phyloP scores from a whole-genome alignment of 1,284 basidiomycete genomes.

The Microbotryomycetes sp. region DNA sequence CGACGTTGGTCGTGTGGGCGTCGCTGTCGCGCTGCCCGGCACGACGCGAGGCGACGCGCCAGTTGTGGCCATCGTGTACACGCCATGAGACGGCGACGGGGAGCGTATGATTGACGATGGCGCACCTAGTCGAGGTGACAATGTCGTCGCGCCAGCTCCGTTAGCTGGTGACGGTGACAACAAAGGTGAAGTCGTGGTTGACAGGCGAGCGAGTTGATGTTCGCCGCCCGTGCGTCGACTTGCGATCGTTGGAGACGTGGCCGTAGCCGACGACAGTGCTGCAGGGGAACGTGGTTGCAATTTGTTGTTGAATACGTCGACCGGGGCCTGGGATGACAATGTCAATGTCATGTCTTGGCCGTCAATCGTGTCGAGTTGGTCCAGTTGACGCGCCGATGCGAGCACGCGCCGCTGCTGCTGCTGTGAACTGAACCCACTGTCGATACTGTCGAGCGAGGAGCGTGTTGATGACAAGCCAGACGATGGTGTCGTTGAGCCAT shows the following conservation, averaged over 20 bases:
- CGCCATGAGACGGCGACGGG: neutral
- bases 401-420: neutral
- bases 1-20: conserved; percentile 6
- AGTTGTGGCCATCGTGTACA: neutral
- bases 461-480: neutral
- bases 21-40: neutral
- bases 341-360: neutral
- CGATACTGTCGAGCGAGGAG: neutral
- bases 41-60: no score
- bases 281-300: neutral
- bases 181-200: neutral
- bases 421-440: no score
- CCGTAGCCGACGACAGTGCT: neutral
- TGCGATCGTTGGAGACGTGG: neutral
- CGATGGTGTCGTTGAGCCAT: neutral
- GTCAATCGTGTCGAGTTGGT: neutral
- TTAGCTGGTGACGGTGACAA: neutral
- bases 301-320: neutral
- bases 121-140: neutral
- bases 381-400: neutral
- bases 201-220: neutral
- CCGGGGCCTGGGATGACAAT: neutral
- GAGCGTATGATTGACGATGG: neutral
- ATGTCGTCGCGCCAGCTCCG: neutral
- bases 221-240: neutral